Evolutionary conservation across 176 grass and related monocot species (phyloP).

Genomic region (Neostapfia colusana): DNA sequence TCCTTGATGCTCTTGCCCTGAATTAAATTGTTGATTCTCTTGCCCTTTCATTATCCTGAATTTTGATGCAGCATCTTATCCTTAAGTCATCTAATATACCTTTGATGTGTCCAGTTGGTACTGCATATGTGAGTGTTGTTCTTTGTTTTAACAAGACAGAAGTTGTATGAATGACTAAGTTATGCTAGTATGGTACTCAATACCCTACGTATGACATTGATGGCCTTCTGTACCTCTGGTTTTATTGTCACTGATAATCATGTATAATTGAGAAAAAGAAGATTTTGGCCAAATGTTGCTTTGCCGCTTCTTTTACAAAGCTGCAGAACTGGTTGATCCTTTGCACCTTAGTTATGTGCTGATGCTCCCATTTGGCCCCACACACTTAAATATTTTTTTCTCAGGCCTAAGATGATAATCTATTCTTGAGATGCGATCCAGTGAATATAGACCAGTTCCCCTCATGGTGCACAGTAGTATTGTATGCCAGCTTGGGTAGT

Average conservation of each 20-base stretch:
- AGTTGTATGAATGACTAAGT: neutral
- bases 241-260: slow-evolving; percentile 14
- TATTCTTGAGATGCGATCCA: neutral
- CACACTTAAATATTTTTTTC: neutral
- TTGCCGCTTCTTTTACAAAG: slow-evolving; percentile 1
- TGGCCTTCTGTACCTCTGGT: neutral
- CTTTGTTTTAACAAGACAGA: slow-evolving; percentile 21
- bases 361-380: neutral
- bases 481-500: neutral
- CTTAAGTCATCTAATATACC: neutral
- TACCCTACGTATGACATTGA: neutral
- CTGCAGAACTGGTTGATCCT: slow-evolving; percentile 5
- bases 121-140: neutral
- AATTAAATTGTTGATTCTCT: slow-evolving; percentile 1
- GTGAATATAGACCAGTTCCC: neutral
- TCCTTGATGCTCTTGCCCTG: neutral
- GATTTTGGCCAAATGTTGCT: neutral
- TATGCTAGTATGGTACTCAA: slow-evolving; percentile 11
- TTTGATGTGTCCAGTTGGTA: slow-evolving; percentile 8
- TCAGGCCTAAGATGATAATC: neutral
- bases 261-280: slow-evolving; percentile 20
- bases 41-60: slow-evolving; percentile 22
- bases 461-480: neutral
- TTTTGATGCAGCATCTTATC: neutral
- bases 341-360: slow-evolving; percentile 3